phyloP scores from a whole-genome alignment of 306 rosid species.

The Cucurbita maxima region DNA sequence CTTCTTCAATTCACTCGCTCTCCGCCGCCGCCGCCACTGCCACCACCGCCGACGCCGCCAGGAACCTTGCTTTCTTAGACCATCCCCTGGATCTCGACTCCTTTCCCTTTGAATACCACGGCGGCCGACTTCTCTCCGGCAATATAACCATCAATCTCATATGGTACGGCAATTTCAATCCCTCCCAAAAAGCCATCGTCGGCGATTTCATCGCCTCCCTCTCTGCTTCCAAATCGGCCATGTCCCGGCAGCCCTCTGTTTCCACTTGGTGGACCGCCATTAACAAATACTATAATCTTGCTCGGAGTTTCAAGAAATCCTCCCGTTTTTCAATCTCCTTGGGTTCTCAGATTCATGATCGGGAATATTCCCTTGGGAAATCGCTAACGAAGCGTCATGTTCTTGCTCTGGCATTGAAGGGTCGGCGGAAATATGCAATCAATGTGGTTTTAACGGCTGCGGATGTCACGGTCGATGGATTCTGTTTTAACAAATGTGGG shows the following conservation, averaged over 20 bases:
- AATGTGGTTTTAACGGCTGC: constrained; percentile 41
- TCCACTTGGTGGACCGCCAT: constrained; percentile 40
- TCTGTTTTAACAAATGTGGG: constrained; percentile 46
- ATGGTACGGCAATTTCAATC: constrained; percentile 63
- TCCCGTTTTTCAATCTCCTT: constrained; percentile 9
- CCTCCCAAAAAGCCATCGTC: constrained; percentile 44
- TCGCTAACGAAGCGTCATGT: constrained; percentile 27
- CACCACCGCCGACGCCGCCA: constrained; percentile 29
- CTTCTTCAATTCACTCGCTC: constrained; percentile 19
- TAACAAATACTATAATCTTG: constrained; percentile 26
- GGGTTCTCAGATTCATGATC: constrained; percentile 30
- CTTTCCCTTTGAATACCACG: constrained; percentile 51
- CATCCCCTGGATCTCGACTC: background rate
- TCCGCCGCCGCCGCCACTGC: constrained; percentile 20
- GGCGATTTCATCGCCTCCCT: constrained; percentile 52
- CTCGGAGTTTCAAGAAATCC: constrained; percentile 1
- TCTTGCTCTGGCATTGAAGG: constrained; percentile 29
- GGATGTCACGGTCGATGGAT: constrained; percentile 37
- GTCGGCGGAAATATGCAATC: constrained; percentile 15
- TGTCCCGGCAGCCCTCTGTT: constrained; percentile 25
- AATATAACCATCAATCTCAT: constrained; percentile 43
- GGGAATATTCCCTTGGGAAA: constrained; percentile 27
- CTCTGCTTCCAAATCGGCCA: constrained; percentile 15
- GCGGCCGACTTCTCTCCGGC: constrained; percentile 49
- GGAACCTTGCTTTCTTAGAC: constrained; percentile 9